Conservation (phyloP, 139 green algal species). For the Microglena sp. region DNA sequence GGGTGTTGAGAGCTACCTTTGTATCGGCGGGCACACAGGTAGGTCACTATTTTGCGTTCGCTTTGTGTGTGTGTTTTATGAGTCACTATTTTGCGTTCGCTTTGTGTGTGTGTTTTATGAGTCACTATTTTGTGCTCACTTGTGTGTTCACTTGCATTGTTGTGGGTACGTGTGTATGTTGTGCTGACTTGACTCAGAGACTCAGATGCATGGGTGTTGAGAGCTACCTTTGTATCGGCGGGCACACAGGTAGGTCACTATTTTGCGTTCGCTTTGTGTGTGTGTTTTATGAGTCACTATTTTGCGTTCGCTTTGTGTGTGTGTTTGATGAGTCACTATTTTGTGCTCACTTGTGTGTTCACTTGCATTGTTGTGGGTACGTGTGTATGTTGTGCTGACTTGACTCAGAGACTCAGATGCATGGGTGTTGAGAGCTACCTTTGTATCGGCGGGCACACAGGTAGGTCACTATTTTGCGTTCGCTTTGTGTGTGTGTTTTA, state of each 20-base stretch:
- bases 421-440: slow-evolving; percentile 71
- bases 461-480: slow-evolving; percentile 11
- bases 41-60: neutral
- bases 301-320: neutral
- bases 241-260: slow-evolving; percentile 70
- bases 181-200: too few species aligned
- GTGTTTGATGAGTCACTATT: neutral
- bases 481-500: neutral
- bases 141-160: too few species aligned
- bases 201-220: too few species aligned
- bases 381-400: neutral
- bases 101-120: neutral
- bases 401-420: too few species aligned
- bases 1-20: slow-evolving; percentile 72
- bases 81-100: neutral
- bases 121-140: too few species aligned
- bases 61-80: neutral
- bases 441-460: slow-evolving; percentile 71
- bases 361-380: too few species aligned
- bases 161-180: neutral
- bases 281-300: neutral
- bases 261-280: neutral
- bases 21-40: slow-evolving; percentile 66
- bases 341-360: too few species aligned
- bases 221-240: slow-evolving; percentile 57